Conservation (phyloP, 805 yeast species). For the Wickerhamomyces bisporus region DNA sequence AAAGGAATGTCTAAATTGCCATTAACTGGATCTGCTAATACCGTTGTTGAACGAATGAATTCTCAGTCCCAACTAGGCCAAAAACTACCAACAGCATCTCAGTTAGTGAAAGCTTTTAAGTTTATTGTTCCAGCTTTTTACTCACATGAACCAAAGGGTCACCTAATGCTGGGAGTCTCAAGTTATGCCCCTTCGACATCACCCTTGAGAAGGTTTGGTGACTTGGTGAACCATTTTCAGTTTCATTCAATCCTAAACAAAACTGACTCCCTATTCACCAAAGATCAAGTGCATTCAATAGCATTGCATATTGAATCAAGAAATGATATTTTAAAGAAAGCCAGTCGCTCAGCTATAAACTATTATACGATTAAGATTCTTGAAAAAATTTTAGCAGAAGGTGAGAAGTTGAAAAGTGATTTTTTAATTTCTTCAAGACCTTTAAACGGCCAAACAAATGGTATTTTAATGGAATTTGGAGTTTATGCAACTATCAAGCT, state of each 20-base stretch:
- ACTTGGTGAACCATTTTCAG: slow-evolving; percentile 77
- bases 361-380: slow-evolving; percentile 34
- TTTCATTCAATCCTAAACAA: slow-evolving; percentile 40
- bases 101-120: slow-evolving; percentile 38
- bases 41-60: slow-evolving; percentile 22
- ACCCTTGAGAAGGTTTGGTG: slow-evolving; percentile 81
- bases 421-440: slow-evolving; percentile 41
- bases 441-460: slow-evolving; percentile 29
- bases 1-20: slow-evolving; percentile 21
- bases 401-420: slow-evolving; percentile 15
- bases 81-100: slow-evolving; percentile 29
- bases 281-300: slow-evolving; percentile 30
- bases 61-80: too few species aligned
- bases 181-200: slow-evolving; percentile 77
- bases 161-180: slow-evolving; percentile 58
- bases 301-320: slow-evolving; percentile 40
- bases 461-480: slow-evolving; percentile 26
- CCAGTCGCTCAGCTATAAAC: slow-evolving; percentile 24
- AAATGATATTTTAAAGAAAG: slow-evolving; percentile 33
- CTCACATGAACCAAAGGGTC: slow-evolving; percentile 40
- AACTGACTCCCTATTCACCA: slow-evolving; percentile 24
- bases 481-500: slow-evolving; percentile 28
- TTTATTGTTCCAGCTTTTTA: slow-evolving; percentile 50
- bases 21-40: slow-evolving; percentile 22
- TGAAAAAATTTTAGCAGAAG: slow-evolving; percentile 11